Evolutionary conservation across 1,284 basidiomycete genomes (phyloP).

Genomic region (Trichosporon inkin): DNA sequence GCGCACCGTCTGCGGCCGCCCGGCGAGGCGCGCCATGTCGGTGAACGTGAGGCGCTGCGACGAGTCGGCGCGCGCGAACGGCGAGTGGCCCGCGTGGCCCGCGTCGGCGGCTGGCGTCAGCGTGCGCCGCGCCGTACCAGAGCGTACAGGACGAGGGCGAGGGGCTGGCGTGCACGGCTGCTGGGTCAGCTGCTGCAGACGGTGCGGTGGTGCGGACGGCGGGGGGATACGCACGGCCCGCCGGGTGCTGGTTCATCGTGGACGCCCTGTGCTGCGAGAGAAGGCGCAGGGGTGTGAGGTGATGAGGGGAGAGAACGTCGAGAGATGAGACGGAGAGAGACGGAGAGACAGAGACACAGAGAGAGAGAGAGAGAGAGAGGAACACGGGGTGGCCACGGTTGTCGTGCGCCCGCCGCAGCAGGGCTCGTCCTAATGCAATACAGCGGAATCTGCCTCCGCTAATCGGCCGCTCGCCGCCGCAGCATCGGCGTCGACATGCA

Average conservation of each 20-base stretch:
- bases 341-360: too few relatives aligned
- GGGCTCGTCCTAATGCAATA: too few relatives aligned
- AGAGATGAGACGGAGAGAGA: too few relatives aligned
- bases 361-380: too few relatives aligned
- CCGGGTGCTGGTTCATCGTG: conserved; percentile 13
- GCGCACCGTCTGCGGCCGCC: conserved; percentile 76
- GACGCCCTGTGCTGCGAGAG: neutral
- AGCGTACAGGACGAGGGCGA: neutral
- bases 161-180: neutral
- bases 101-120: conserved; percentile 31
- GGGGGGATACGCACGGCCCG: conserved; percentile 16
- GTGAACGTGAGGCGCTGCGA: conserved; percentile 58
- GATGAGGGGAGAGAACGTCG: neutral
- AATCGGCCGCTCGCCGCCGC: too few relatives aligned
- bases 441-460: too few relatives aligned
- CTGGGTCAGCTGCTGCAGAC: neutral
- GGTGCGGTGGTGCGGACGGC: too few relatives aligned
- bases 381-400: too few relatives aligned
- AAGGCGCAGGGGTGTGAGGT: neutral
- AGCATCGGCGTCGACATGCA: too few relatives aligned
- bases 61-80: conserved; percentile 61
- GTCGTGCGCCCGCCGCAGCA: too few relatives aligned
- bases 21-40: conserved; percentile 61
- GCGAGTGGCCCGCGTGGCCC: conserved; percentile 58
- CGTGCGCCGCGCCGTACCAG: too few relatives aligned